Base-by-base conservation (phyloP, 1,284 basidiomycete genomes). In the Ganoderma lucidum region DNA sequence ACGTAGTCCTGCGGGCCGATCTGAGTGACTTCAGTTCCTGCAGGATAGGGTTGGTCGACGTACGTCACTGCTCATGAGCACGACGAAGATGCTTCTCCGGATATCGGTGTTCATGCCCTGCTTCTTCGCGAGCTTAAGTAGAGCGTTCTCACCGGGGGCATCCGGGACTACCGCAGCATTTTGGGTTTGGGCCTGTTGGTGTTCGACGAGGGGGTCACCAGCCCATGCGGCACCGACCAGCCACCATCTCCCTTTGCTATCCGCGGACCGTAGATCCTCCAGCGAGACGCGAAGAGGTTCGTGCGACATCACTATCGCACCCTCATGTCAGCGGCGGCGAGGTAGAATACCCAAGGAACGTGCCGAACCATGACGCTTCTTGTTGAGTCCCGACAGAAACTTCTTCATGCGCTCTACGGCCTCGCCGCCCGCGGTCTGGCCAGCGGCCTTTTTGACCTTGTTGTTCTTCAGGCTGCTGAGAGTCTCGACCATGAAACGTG, bases 31-130 rank as follows among this genome's bases (percentile, higher is more conserved):
- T 53, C 5, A 10, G 15, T 17, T 14, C 14, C 14, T 53, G 55
- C 39, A 61, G 6, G 65, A 44, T 15, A n/a, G 6, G 23, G 19
- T 30, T 10, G n/a, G 19, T 37, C 28, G 37, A 81, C 90, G 75
- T 77, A 96, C 96, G 78, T 97, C 95, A 75, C 93, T 94, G 75
- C 94, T 96, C 93, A 99, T 96, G 42, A 99, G 83, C 17, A 96
- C 93, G 39, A 97, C 89, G 76, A 99, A 99, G 62, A 99, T 92
- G 69, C 91, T 92, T 66, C 96, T 86, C 44, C 97, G 88, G 41
- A 98, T 93, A 73, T 98, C 97, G 0, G 97, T 99, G 79, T 99
- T 99, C 97, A 99, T 99, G 30, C 98, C 98, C 78, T 99, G 98
- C 77, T 92, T 93, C 72, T 91, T 87, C 0, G 97, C 97, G 15